Conservation (phyloP, 768 basidiomycete species). For the Leccinum broughii region DNA sequence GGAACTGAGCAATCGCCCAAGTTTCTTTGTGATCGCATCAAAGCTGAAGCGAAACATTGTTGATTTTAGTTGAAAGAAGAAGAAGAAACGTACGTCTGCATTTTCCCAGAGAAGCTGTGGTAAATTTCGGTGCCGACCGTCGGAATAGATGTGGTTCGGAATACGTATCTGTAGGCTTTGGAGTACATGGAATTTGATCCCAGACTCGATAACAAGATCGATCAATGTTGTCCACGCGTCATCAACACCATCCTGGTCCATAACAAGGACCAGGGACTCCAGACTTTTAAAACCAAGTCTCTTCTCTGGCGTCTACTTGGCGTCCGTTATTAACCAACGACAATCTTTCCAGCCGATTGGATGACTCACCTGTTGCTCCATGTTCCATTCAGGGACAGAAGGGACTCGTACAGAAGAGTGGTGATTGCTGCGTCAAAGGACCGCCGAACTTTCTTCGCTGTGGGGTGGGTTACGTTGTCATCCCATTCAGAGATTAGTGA, state of each 20-base stretch:
- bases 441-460: slow-evolving; percentile 63
- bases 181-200: slow-evolving; percentile 61
- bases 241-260: slow-evolving; percentile 28
- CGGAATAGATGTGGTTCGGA: slow-evolving; percentile 7
- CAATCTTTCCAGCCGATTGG: slow-evolving; percentile 58
- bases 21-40: slow-evolving; percentile 23
- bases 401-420: slow-evolving; percentile 67
- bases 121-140: slow-evolving; percentile 39
- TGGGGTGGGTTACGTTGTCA: slow-evolving; percentile 38
- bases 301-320: slow-evolving; percentile 59
- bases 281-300: slow-evolving; percentile 67
- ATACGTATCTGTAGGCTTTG: slow-evolving; percentile 31
- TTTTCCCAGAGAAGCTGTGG: slow-evolving; percentile 67
- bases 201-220: slow-evolving; percentile 46
- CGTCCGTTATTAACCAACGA: slow-evolving; percentile 40
- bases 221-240: slow-evolving; percentile 50
- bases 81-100: slow-evolving; percentile 53
- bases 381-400: slow-evolving; percentile 65
- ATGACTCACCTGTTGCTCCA: slow-evolving; percentile 60
- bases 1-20: slow-evolving; percentile 45
- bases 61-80: not conserved
- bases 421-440: slow-evolving; percentile 68
- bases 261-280: slow-evolving; percentile 56
- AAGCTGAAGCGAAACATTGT: slow-evolving; percentile 39
- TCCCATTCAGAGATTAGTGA: slow-evolving; percentile 50